These are phyloP conservation scores for Meyerozyma sp. DNA, from an alignment of 1,139 yeast genomes.

Conservation along the genomic window DNA sequence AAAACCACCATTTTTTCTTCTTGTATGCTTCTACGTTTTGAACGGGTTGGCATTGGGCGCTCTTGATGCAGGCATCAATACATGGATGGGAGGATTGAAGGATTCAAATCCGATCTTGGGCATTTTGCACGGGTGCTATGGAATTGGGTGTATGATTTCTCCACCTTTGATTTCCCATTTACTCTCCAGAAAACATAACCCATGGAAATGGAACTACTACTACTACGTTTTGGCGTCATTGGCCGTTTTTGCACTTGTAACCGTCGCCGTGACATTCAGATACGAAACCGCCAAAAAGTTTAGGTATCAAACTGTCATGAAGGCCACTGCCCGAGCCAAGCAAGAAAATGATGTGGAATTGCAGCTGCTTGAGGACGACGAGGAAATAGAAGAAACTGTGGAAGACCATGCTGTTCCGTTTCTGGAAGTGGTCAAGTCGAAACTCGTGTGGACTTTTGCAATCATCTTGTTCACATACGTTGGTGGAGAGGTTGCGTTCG, in stretches of 20 bases:
- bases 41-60: constrained; percentile 59
- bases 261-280: constrained; percentile 29
- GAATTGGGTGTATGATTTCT: constrained; percentile 61
- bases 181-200: constrained; percentile 24
- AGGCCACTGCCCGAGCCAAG: constrained; percentile 7
- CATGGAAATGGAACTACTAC: constrained; percentile 46
- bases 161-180: constrained; percentile 54
- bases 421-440: constrained; percentile 33
- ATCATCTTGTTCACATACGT: constrained; percentile 51
- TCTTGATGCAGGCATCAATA: constrained; percentile 55
- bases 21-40: constrained; percentile 32
- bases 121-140: constrained; percentile 61
- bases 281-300: constrained; percentile 55
- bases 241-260: constrained; percentile 18
- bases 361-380: constrained; percentile 4
- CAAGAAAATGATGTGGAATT: constrained; percentile 7
- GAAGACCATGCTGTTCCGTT: constrained; percentile 15
- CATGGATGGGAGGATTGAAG: constrained; percentile 51
- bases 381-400: constrained; percentile 7
- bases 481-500: constrained; percentile 68
- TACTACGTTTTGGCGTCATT: constrained; percentile 31
- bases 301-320: constrained; percentile 24
- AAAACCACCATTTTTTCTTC: constrained; percentile 32
- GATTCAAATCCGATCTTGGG: constrained; percentile 64
- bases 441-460: constrained; percentile 45